Percentiles rank a stretch among this genome's conserved stretches.
Conservation (phyloP, 257 asterid genomes). For the Solanum raphanifolium region DNA sequence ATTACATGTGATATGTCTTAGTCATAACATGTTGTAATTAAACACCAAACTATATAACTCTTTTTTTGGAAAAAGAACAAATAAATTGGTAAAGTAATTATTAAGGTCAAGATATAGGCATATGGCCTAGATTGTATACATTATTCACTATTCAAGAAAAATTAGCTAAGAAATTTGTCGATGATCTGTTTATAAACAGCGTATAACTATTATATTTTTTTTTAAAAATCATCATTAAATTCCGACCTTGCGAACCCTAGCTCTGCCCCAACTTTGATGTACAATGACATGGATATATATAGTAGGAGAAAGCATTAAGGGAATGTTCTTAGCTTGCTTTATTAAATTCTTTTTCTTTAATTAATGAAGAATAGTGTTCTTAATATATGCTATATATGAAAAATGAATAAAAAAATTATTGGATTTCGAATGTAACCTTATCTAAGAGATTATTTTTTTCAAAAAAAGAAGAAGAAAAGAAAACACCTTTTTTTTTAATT, state of each 20-base stretch:
- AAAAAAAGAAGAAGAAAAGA: not conserved
- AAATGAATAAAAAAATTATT: not conserved
- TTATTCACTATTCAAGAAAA: no score
- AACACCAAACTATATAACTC: not conserved
- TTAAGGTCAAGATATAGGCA: not conserved
- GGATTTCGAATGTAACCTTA: not conserved
- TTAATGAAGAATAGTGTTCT: not conserved
- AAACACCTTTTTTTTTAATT: not conserved
- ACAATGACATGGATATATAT: no score
- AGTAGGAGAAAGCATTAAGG: no score
- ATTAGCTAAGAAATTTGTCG: no score
- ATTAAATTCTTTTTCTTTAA: no score
- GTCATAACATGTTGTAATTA: not conserved
- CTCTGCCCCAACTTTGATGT: no score
- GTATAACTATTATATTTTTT: no score
- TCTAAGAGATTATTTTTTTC: not conserved
- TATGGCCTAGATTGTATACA: not conserved
- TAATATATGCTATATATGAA: not conserved
- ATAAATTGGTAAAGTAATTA: not conserved
- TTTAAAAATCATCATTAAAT: no score
- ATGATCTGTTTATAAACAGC: no score
- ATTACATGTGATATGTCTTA: not conserved
- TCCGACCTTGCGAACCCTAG: no score
- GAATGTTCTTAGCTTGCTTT: no score
- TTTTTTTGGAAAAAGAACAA: not conserved